These are phyloP conservation scores for Curvularia hawaiiensis DNA, from an alignment of 2,329 filamentous ascomycete species.

Conservation along the genomic window DNA sequence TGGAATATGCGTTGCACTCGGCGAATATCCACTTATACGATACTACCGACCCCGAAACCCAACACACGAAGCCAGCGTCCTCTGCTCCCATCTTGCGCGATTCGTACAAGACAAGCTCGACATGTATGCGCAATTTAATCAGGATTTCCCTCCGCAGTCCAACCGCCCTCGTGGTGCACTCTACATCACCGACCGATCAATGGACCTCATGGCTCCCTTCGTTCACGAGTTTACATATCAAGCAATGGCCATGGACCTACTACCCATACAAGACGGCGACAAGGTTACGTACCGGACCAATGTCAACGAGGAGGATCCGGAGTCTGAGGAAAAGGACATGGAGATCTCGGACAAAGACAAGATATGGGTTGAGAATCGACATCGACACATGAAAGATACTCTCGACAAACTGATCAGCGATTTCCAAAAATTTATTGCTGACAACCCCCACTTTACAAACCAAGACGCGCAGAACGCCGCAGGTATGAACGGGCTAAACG, in stretches of 20 bases:
- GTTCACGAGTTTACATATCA: slow-evolving; percentile 98
- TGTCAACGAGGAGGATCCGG: slow-evolving; percentile 73
- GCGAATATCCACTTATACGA: slow-evolving; percentile 90
- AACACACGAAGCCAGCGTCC: slow-evolving; percentile 82
- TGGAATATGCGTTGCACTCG: slow-evolving; percentile 86
- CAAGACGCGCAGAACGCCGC: slow-evolving; percentile 69
- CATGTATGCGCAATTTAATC: slow-evolving; percentile 81
- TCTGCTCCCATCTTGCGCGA: slow-evolving; percentile 85
- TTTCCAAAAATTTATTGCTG: slow-evolving; percentile 87
- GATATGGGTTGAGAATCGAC: slow-evolving; percentile 93
- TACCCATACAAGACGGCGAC: slow-evolving; percentile 86
- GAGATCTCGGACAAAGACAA: slow-evolving; percentile 89
- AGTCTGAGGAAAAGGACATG: slow-evolving; percentile 84
- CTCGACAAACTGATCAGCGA: slow-evolving; percentile 92
- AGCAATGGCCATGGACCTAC: slow-evolving; percentile 93
- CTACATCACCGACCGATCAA: slow-evolving; percentile 86
- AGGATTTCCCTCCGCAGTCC: slow-evolving; percentile 80
- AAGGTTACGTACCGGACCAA: slow-evolving; percentile 84
- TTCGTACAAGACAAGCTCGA: slow-evolving; percentile 94
- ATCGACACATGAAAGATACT: slow-evolving; percentile 97
- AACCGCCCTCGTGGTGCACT: slow-evolving; percentile 80
- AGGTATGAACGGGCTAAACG: slow-evolving; percentile 84
- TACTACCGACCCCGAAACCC: slow-evolving; percentile 81
- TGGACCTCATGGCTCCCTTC: slow-evolving; percentile 87
- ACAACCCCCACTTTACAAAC: slow-evolving; percentile 91